Evolutionary conservation across 2,329 filamentous ascomycete species (phyloP), one percentile per base, ranked within the genome.

Genomic region (Cordyceps tenuipes): DNA sequence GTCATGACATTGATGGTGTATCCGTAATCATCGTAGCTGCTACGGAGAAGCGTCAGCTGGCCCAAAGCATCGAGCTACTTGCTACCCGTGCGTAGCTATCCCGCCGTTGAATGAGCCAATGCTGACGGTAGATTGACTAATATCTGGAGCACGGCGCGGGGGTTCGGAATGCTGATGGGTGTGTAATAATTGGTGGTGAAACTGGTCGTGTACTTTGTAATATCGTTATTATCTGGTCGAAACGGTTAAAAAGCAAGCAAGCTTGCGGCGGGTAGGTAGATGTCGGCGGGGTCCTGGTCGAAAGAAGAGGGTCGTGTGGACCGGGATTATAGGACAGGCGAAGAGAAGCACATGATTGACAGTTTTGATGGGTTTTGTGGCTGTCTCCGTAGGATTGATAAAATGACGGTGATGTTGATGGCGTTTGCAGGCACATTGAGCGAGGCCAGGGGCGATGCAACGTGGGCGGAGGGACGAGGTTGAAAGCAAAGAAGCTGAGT

Each of bases 11-110:
- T n/a, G 48, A 21, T 23, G 46, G 19, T 13, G 29, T 6, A 29
- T 29, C 7, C 43, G 53, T 56, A 47, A 34, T 15, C 36, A 56
- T 21, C 15, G 52, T 26, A 41, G 13, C 12, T 53, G n/a, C 29
- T n/a, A 48, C 29, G 26, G 53, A 56, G 19, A 15, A 56, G 53
- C 36, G 55, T 57, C 46, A 43, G 55, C 55, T 34, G 46, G 34
- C 44, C 34, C 54, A 36, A 57, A 23, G 44, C 46, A 57, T 43
- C 31, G 31, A 23, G 34, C 19, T 8, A 48, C 34, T 36, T 43
- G 31, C 15, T 6, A 29, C 26, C n/a, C 12, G 23, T 56, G 53
- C n/a, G 34, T 6, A 41, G 31, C 55, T 50, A 50, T 49, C 43
- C 2, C 46, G 17, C 26, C 50, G 26, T 34, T 46, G 55, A 57